Percentiles rank a stretch among this genome's conserved stretches.
Evolutionary conservation across 306 rosid species (phyloP).

Genomic region (Vigna radiata): DNA sequence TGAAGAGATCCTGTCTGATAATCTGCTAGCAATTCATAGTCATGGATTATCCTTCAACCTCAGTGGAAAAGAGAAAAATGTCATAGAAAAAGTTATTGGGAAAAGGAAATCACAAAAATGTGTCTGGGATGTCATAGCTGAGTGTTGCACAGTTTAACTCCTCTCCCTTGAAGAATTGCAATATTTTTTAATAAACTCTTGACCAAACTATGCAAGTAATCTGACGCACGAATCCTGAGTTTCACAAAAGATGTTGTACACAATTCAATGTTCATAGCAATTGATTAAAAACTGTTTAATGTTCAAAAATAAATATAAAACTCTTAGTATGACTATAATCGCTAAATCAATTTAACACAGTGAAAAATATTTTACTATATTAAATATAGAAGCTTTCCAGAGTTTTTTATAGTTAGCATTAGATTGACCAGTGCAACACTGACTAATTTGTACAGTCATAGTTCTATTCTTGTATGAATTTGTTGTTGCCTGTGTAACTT

Average conservation of each 20-base stretch:
- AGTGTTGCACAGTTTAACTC: not conserved
- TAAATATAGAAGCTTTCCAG: conserved; percentile 5
- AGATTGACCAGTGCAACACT: not conserved
- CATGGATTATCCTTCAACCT: not conserved
- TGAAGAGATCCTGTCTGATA: conserved; percentile 3
- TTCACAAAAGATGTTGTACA: not conserved
- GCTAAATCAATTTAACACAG: conserved; percentile 27
- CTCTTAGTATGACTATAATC: not conserved
- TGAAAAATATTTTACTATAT: not conserved
- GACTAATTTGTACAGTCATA: not conserved
- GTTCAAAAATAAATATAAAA: conserved; percentile 1
- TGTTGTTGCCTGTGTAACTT: conserved; percentile 12
- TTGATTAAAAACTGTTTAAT: not conserved
- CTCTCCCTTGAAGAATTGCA: not conserved
- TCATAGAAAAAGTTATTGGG: not conserved
- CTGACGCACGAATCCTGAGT: not conserved
- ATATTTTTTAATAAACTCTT: not conserved
- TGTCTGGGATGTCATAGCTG: not conserved
- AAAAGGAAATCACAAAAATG: not conserved
- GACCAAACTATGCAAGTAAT: not conserved
- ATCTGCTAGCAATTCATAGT: not conserved
- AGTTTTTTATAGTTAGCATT: not conserved
- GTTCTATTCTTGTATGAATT: conserved; percentile 2
- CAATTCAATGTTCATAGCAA: not conserved
- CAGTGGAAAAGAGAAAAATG: not conserved